These are phyloP conservation scores for Pulicaria dysenterica DNA, from an alignment of 129 eudicot species.

Conservation along the genomic window DNA sequence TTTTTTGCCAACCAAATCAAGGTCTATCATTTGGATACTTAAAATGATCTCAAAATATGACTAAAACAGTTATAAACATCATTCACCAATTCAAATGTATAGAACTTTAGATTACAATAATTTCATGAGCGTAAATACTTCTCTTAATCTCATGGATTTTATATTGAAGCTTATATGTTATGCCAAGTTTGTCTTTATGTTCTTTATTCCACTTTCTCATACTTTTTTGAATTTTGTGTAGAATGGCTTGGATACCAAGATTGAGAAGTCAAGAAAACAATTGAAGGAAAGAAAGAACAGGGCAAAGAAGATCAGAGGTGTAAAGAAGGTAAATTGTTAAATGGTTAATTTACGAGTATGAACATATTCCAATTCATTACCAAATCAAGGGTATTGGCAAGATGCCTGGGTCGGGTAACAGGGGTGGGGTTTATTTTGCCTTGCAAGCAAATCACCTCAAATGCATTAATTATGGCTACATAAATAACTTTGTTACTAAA, in stretches of 20 bases:
- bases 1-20: too few species aligned
- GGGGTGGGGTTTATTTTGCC: too few species aligned
- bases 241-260: slow-evolving; percentile 68
- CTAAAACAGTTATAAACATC: too few species aligned
- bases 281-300: slow-evolving; percentile 75
- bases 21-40: too few species aligned
- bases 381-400: neutral
- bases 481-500: too few species aligned
- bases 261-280: slow-evolving; percentile 69
- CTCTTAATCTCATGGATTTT: neutral
- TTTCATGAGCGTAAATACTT: neutral
- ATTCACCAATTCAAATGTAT: too few species aligned
- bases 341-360: neutral
- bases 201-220: neutral
- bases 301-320: slow-evolving; percentile 74
- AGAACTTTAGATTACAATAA: too few species aligned
- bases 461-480: too few species aligned
- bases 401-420: neutral
- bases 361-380: neutral
- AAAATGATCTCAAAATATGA: too few species aligned
- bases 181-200: neutral
- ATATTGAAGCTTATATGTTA: neutral
- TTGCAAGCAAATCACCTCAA: neutral
- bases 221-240: slow-evolving; percentile 20
- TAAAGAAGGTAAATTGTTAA: slow-evolving; percentile 49